Base-by-base conservation (phyloP, 2,329 filamentous ascomycete genomes). In the Diaporthe vaccinii region DNA sequence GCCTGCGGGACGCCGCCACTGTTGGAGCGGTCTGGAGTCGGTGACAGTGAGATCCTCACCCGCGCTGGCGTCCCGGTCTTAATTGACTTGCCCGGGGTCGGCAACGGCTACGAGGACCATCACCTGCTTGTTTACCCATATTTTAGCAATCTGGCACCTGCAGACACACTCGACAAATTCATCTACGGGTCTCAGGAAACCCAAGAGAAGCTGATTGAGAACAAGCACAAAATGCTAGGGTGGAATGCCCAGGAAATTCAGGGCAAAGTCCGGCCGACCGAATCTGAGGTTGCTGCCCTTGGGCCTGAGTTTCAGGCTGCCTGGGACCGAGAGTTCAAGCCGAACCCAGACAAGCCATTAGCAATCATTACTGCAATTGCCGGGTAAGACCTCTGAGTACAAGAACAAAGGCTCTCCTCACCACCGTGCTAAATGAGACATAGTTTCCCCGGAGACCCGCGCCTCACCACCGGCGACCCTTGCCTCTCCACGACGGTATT, bases 21-120 rank as follows among this genome's bases (percentile, higher is more conserved):
- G 25, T 83, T 90, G 3, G 87, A 90, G 78, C 82, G 88, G 34
- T 90, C 88, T 25, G 88, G 88, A 44, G 78, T 90, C 5, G 87
- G 86, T 58, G 84, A 86, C 49, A 81, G 83, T 14, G 79, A 85
- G 17, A 78, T 91, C 8, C 85, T 93, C 2, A 79, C 85, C 57
- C 82, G 82, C 25, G 85, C 87, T 0, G 86, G 85, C 0, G 85
- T 92, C 3, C 83, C 86, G 1, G 79, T 87, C 4, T 79, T 87
- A 1, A 82, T 85, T 3, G 84, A 89, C 62, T 80, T 90, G 1
- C 86, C 87, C 0, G 88, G 88, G 3, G 89, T 92, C 1, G 90
- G 90, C 0, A 82, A 85, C 22, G 84, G 87, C 51, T 89, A 90
- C 76, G 86, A 90, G 78, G 90, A 75, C 34, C 74, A 75, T 25